phyloP scores from a whole-genome alignment of 2,329 filamentous ascomycete species.

The Aspergillus fructus region DNA sequence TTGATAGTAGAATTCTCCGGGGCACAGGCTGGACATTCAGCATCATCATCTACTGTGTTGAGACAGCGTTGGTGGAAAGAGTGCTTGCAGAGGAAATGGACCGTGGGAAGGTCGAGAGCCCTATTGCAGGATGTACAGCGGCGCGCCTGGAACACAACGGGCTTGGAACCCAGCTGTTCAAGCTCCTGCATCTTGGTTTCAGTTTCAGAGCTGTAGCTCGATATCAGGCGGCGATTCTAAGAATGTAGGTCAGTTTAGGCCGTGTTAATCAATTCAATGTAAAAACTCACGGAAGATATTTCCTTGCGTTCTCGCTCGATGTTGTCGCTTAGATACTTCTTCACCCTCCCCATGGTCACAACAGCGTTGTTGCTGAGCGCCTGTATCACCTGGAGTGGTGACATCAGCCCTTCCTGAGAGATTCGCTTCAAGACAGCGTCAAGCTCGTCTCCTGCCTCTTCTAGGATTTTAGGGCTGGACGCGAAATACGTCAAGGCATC shows the following conservation, averaged over 20 bases:
- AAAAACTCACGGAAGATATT: slow-evolving; percentile 59
- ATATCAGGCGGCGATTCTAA: slow-evolving; percentile 74
- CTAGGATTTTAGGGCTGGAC: slow-evolving; percentile 74
- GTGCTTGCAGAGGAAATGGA: slow-evolving; percentile 97
- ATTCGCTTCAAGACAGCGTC: slow-evolving; percentile 79
- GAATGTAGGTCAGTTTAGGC: slow-evolving; percentile 31
- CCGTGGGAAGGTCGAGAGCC: slow-evolving; percentile 78
- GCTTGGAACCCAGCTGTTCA: slow-evolving; percentile 71
- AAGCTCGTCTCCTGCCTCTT: slow-evolving; percentile 85
- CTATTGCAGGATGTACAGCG: slow-evolving; percentile 80
- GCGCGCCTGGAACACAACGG: slow-evolving; percentile 85
- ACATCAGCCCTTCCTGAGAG: slow-evolving; percentile 87
- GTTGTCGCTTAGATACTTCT: slow-evolving; percentile 83
- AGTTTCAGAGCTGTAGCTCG: slow-evolving; percentile 81
- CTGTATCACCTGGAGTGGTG: slow-evolving; percentile 93
- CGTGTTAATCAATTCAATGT: not conserved
- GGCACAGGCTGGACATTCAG: slow-evolving; percentile 84
- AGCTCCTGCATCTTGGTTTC: slow-evolving; percentile 77
- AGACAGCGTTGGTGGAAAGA: slow-evolving; percentile 93
- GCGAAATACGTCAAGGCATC: slow-evolving; percentile 92
- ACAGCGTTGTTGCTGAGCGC: slow-evolving; percentile 77
- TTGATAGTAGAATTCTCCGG: slow-evolving; percentile 82
- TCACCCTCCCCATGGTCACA: slow-evolving; percentile 96
- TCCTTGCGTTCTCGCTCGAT: slow-evolving; percentile 86
- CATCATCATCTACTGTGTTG: slow-evolving; percentile 62